A percentile compares a stretch with the other conserved stretches of the same genome.
phyloP scores from a whole-genome alignment of 306 rosid genomes.

The Quercus rubra region DNA sequence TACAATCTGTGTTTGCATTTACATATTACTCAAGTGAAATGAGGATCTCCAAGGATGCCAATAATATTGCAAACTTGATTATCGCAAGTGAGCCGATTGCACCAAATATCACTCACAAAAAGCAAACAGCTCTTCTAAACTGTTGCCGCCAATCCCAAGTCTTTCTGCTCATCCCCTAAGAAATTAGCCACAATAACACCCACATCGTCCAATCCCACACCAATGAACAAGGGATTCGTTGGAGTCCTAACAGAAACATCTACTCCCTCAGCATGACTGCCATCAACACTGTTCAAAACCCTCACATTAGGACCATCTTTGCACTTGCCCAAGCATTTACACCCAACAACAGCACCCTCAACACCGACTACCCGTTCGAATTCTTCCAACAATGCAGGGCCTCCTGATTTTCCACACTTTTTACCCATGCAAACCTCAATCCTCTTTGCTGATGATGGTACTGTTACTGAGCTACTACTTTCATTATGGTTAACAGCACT shows the following conservation, averaged over 20 bases:
- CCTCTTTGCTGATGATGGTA: slow-evolving; percentile 33
- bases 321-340: slow-evolving; percentile 97
- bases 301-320: slow-evolving; percentile 81
- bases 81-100: neutral
- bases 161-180: slow-evolving; percentile 32
- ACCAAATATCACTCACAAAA: neutral
- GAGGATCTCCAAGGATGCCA: neutral
- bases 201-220: slow-evolving; percentile 81
- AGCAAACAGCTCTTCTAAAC: neutral
- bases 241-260: slow-evolving; percentile 45
- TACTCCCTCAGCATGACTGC: slow-evolving; percentile 20
- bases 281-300: slow-evolving; percentile 35
- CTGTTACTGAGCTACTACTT: slow-evolving; percentile 1
- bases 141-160: slow-evolving; percentile 30
- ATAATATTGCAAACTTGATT: neutral
- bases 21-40: neutral
- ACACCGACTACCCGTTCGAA: slow-evolving; percentile 58
- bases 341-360: slow-evolving; percentile 61
- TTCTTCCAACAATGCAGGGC: slow-evolving; percentile 56
- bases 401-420: slow-evolving; percentile 73
- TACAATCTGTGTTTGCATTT: neutral
- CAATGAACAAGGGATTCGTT: slow-evolving; percentile 55
- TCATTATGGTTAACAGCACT: slow-evolving; percentile 4
- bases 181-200: slow-evolving; percentile 53
- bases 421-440: slow-evolving; percentile 94